A percentile compares a stretch with the other conserved stretches of the same genome.
These are phyloP conservation scores for Geotrichum histeridarum DNA, from an alignment of 1,139 yeast species.

Conservation along the genomic window DNA sequence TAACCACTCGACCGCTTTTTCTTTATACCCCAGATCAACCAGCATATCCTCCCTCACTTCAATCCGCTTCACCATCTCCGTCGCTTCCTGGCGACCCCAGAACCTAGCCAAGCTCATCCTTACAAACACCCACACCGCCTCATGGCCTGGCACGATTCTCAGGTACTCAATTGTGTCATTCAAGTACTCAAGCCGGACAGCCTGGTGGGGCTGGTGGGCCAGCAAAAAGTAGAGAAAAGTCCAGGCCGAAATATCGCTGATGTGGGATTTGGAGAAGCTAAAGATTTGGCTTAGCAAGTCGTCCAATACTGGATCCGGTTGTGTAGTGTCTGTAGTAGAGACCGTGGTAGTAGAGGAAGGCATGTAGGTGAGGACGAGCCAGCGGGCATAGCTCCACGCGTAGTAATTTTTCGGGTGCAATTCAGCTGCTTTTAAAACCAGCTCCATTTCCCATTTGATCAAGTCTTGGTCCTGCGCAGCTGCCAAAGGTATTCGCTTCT, in stretches of 20 bases:
- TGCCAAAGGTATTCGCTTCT: too few relatives aligned
- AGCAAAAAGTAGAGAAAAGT: slow-evolving; percentile 31
- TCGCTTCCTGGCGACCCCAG: background rate
- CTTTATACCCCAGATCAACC: too few relatives aligned
- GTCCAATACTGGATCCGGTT: background rate
- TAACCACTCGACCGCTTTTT: background rate
- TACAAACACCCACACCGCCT: slow-evolving; percentile 1
- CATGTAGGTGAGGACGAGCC: slow-evolving; percentile 27
- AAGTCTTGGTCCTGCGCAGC: background rate
- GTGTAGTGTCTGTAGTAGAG: background rate
- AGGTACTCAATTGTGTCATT: background rate
- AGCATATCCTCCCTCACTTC: too few relatives aligned
- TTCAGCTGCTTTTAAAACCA: slow-evolving; percentile 36
- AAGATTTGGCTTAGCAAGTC: slow-evolving; percentile 24
- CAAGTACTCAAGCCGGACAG: background rate
- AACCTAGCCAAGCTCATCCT: background rate
- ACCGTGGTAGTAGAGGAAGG: background rate
- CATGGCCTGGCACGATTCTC: slow-evolving; percentile 5
- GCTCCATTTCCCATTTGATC: slow-evolving; percentile 27
- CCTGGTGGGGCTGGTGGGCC: slow-evolving; percentile 3
- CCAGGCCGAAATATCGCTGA: slow-evolving; percentile 48
- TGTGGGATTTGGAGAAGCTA: slow-evolving; percentile 36
- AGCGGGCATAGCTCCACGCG: slow-evolving; percentile 42
- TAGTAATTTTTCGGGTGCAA: slow-evolving; percentile 46
- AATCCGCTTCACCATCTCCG: background rate